These are phyloP conservation scores for Tillandsia leiboldiana DNA, from an alignment of 176 grass and related monocot genomes.

Conservation along the genomic window DNA sequence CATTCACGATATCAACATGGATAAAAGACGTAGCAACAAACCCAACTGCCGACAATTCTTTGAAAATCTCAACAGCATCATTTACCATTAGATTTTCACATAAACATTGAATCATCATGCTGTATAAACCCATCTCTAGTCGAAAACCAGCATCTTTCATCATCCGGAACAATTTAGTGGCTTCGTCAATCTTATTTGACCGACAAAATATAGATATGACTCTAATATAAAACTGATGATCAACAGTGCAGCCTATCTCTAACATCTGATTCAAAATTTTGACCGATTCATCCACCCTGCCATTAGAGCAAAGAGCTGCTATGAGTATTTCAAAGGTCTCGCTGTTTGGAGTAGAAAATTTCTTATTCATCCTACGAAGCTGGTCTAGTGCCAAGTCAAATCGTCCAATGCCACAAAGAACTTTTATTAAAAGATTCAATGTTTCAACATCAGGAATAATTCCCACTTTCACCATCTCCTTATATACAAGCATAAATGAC, in stretches of 20 bases:
- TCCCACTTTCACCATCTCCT: constrained; percentile 46
- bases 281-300: constrained; percentile 33
- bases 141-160: constrained; percentile 27
- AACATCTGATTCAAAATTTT: constrained; percentile 36
- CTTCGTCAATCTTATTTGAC: constrained; percentile 34
- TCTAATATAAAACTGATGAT: constrained; percentile 37
- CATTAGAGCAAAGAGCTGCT: constrained; percentile 23
- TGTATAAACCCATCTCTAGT: constrained; percentile 25
- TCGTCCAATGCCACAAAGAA: constrained; percentile 24
- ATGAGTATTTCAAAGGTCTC: constrained; percentile 44
- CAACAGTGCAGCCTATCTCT: constrained; percentile 22
- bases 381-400: constrained; percentile 45
- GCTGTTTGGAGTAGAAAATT: constrained; percentile 34
- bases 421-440: constrained; percentile 44
- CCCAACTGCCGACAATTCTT: constrained; percentile 28
- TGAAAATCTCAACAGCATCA: constrained; percentile 26
- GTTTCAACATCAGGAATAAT: constrained; percentile 49
- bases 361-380: constrained; percentile 43
- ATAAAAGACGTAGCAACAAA: constrained; percentile 22
- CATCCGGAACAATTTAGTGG: constrained; percentile 26
- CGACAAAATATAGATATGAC: constrained; percentile 44
- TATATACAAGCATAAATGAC: constrained; percentile 21
- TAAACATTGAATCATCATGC: constrained; percentile 30
- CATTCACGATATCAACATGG: constrained; percentile 30
- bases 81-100: constrained; percentile 32